Evolutionary conservation across 345 rosid species (phyloP).

Genomic region (Hibiscus mutabilis): DNA sequence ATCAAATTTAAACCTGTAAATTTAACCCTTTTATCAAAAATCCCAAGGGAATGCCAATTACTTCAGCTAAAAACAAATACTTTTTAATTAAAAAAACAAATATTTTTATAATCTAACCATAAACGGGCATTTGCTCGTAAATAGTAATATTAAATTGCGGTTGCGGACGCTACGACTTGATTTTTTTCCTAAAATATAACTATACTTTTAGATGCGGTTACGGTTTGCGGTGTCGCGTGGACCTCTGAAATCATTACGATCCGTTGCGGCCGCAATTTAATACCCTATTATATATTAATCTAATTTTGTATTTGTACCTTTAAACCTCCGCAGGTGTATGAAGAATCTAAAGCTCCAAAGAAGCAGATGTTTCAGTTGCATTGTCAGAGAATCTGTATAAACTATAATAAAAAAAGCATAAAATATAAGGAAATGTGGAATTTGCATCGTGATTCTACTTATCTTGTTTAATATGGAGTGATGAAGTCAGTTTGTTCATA

Average conservation of each 20-base stretch:
- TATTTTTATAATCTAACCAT: neutral
- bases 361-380: conserved; percentile 14
- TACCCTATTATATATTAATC: neutral
- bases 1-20: no score
- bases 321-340: conserved; percentile 39
- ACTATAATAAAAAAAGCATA: neutral
- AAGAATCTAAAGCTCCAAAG: conserved; percentile 54
- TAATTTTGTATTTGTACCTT: neutral
- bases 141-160: no score
- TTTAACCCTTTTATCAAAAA: conserved; percentile 7
- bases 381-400: conserved; percentile 8
- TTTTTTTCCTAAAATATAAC: no score
- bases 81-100: no score
- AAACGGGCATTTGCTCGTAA: neutral
- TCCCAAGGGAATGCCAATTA: conserved; percentile 6
- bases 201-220: no score
- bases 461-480: neutral
- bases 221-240: no score
- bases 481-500: neutral
- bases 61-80: conserved; percentile 1
- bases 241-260: no score
- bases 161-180: no score
- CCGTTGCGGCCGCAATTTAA: no score
- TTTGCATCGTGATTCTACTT: neutral
- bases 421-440: neutral